Conservation (phyloP, 1,284 basidiomycete genomes). For the Cutaneotrichosporon mucoides region DNA sequence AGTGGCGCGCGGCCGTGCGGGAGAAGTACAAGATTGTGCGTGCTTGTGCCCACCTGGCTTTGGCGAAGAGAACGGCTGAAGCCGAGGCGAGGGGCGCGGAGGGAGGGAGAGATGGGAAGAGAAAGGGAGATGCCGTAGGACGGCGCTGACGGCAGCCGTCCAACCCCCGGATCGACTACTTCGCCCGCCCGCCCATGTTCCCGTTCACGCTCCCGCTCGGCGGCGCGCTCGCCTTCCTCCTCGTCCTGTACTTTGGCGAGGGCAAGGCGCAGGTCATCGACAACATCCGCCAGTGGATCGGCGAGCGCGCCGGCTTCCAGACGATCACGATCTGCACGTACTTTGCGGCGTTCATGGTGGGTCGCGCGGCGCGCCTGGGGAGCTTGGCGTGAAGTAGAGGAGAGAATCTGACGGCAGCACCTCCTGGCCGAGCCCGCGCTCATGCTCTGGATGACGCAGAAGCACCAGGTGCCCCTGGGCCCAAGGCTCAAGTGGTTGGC, state of each 20-base stretch:
- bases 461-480: constrained; percentile 15
- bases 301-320: constrained; percentile 10
- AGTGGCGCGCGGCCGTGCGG: constrained; percentile 17
- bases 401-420: constrained; percentile 4
- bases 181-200: constrained; percentile 24
- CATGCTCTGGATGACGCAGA: constrained; percentile 3
- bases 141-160: constrained; percentile 11
- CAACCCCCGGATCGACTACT: constrained; percentile 23
- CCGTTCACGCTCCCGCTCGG: constrained; percentile 24
- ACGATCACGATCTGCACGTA: constrained; percentile 15
- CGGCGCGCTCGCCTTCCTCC: constrained; percentile 15
- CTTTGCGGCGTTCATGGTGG: constrained; percentile 29
- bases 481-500: constrained; percentile 30
- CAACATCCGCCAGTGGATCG: neutral
- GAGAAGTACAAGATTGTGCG: constrained; percentile 28
- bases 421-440: constrained; percentile 7
- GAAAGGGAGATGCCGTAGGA: too few species aligned
- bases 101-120: too few species aligned
- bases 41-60: neutral
- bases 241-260: constrained; percentile 16
- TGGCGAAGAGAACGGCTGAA: too few species aligned
- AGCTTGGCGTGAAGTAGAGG: neutral
- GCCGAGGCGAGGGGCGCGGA: too few species aligned
- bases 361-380: constrained; percentile 8
- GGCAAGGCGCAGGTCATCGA: neutral